A percentile compares a stretch with the other conserved stretches of the same genome.
Conservation (phyloP, 352 stramenopile genomes). For the Pythium phragmitis region DNA sequence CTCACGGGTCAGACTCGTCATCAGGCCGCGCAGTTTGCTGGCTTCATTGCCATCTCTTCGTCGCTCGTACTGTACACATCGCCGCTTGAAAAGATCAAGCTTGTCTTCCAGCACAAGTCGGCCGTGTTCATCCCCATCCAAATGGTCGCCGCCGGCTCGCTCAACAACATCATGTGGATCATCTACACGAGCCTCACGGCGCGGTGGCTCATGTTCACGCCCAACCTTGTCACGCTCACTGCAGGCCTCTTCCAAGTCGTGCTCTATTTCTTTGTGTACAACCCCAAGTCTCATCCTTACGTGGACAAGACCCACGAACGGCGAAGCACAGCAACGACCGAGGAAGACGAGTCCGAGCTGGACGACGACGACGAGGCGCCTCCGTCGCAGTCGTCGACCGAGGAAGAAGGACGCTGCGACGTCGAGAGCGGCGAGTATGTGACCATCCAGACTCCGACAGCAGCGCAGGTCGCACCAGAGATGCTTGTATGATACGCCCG, state of each 20-base stretch:
- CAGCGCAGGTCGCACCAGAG: conserved; percentile 3
- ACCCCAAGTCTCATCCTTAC: conserved; percentile 44
- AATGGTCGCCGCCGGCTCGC: conserved; percentile 38
- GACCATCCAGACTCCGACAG: conserved; percentile 12
- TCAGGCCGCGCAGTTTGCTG: conserved; percentile 32
- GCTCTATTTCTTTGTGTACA: conserved; percentile 44
- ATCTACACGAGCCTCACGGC: conserved; percentile 39
- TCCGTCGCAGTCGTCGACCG: background rate
- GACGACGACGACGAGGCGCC: background rate
- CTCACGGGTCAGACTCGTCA: conserved; percentile 34
- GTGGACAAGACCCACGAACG: conserved; percentile 10
- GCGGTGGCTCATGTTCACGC: conserved; percentile 40
- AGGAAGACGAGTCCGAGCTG: conserved; percentile 12
- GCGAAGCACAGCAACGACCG: conserved; percentile 12
- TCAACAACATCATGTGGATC: conserved; percentile 55
- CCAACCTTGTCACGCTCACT: background rate
- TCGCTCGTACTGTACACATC: conserved; percentile 49
- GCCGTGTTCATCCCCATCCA: conserved; percentile 39
- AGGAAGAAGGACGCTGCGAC: conserved; percentile 1
- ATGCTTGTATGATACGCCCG: conserved; percentile 10
- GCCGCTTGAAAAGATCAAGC: conserved; percentile 49
- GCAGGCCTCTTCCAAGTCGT: conserved; percentile 31
- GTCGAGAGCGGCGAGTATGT: conserved; percentile 12
- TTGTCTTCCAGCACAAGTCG: conserved; percentile 46
- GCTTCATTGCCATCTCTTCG: conserved; percentile 42